Conservation (phyloP, 306 rosid species). For the Castanea mollissima region DNA sequence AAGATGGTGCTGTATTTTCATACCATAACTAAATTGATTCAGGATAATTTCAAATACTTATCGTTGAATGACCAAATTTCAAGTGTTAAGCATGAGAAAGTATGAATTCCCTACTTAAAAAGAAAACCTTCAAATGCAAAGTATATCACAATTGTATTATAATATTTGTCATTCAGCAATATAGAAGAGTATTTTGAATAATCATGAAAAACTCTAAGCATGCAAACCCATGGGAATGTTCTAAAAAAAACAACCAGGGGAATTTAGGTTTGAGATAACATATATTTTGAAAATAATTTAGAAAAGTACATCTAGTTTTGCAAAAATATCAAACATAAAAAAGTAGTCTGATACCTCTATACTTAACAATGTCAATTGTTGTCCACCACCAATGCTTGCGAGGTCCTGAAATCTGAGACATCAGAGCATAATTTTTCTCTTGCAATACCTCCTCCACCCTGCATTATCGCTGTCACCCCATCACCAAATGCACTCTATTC, state of each 20-base stretch:
- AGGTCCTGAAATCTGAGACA: no score
- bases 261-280: background rate
- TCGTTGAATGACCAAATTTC: no score
- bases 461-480: constrained; percentile 5
- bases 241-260: background rate
- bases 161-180: no score
- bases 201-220: background rate
- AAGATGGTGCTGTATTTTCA: no score
- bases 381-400: constrained; percentile 63
- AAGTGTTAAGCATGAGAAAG: no score
- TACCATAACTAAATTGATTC: no score
- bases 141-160: background rate
- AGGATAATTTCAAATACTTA: no score
- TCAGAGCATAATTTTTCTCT: constrained; percentile 21
- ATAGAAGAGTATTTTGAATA: background rate
- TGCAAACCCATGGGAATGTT: background rate
- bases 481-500: constrained; percentile 28
- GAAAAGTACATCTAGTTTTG: background rate
- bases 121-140: no score
- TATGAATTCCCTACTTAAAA: no score
- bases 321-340: no score
- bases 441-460: constrained; percentile 34
- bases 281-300: background rate
- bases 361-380: constrained; percentile 65
- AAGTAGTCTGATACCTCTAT: no score